Conservation (phyloP, 2,329 filamentous ascomycete genomes). For the Phaeophleospora eucalypticola region DNA sequence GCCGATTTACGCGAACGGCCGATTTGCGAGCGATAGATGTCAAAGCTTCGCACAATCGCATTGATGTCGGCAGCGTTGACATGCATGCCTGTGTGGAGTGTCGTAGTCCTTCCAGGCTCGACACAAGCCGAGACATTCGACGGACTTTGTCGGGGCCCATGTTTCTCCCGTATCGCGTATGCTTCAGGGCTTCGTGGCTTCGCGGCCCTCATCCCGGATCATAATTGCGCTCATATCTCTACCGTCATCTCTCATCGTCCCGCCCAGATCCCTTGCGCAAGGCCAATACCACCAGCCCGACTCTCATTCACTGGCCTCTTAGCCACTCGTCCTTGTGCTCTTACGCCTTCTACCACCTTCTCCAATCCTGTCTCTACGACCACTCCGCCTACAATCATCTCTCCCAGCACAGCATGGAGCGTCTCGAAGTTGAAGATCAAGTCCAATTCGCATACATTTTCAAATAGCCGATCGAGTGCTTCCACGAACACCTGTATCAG, state of each 20-base stretch:
- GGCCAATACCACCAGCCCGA: slow-evolving; percentile 21
- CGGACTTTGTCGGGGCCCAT: no score
- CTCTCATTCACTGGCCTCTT: slow-evolving; percentile 75
- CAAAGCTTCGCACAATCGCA: no score
- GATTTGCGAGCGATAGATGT: no score
- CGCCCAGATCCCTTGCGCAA: slow-evolving; percentile 34
- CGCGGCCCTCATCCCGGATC: no score
- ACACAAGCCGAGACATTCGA: no score
- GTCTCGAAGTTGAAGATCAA: slow-evolving; percentile 99
- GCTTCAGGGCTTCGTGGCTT: no score
- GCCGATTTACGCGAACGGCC: no score
- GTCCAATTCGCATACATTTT: slow-evolving; percentile 97
- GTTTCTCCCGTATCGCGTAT: no score
- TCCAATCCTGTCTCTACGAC: slow-evolving; percentile 90
- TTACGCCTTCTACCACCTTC: slow-evolving; percentile 81
- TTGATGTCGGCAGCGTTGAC: no score
- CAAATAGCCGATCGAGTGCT: slow-evolving; percentile 87
- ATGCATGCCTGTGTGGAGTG: no score
- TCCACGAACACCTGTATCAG: slow-evolving; percentile 98
- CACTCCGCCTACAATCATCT: slow-evolving; percentile 94
- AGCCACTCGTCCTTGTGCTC: slow-evolving; percentile 67
- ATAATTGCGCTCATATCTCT: no score
- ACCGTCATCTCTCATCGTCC: slow-evolving; percentile 26
- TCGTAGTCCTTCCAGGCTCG: no score
- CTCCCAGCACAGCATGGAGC: slow-evolving; percentile 80